Evolutionary conservation across 192 early-diverging fungal species (phyloP).

Genomic region (Coemansia brasiliensis): DNA sequence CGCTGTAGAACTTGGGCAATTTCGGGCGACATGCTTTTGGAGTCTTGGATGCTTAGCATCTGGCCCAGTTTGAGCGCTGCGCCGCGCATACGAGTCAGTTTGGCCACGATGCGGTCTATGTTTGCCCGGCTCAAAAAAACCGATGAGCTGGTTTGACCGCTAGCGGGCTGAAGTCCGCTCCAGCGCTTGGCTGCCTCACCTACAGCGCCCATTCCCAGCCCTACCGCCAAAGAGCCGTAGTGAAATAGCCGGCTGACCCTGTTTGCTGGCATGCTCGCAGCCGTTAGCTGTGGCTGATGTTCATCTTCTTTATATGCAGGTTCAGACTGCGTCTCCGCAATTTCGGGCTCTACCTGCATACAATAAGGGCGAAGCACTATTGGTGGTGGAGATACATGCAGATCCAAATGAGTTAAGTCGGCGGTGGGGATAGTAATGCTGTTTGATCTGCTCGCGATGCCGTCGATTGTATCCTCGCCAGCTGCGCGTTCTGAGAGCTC

Average conservation of each 20-base stretch:
- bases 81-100: slow-evolving; percentile 90
- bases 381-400: slow-evolving; percentile 33
- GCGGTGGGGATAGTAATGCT: slow-evolving; percentile 13
- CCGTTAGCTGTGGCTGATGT: slow-evolving; percentile 18
- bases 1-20: slow-evolving; percentile 77
- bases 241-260: slow-evolving; percentile 77
- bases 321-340: neutral
- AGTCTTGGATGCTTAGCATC: slow-evolving; percentile 94
- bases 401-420: slow-evolving; percentile 19
- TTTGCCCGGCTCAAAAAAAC: slow-evolving; percentile 72
- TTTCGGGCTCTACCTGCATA: neutral
- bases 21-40: slow-evolving; percentile 73
- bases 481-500: too few relatives aligned
- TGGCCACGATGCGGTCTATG: slow-evolving; percentile 82
- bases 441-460: too few relatives aligned
- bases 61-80: slow-evolving; percentile 97
- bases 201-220: slow-evolving; percentile 71
- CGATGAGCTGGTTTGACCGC: slow-evolving; percentile 34
- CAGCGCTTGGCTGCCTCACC: slow-evolving; percentile 65
- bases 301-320: too few relatives aligned
- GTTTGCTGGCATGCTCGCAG: slow-evolving; percentile 69
- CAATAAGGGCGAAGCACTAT: slow-evolving; percentile 16
- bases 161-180: slow-evolving; percentile 51
- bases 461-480: too few relatives aligned
- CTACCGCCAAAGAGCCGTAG: slow-evolving; percentile 74